phyloP scores from a whole-genome alignment of 2,329 filamentous ascomycete species.

The Sporothrix brunneoviolacea region DNA sequence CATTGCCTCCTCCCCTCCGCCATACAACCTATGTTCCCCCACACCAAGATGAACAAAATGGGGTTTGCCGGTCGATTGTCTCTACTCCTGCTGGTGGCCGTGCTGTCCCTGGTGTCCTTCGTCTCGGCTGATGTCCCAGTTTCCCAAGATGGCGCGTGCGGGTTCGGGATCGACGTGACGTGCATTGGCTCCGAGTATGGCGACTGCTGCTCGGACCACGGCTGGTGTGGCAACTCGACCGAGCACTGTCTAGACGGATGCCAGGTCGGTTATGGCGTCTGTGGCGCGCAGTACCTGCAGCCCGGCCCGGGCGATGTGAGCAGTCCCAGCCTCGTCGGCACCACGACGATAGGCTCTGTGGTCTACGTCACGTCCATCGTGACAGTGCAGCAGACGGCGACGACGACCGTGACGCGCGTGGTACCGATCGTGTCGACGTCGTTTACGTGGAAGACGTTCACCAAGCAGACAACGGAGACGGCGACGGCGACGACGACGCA shows the following conservation, averaged over 20 bases:
- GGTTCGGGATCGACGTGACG: neutral
- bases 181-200: constrained; percentile 15
- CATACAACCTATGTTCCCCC: too few species aligned
- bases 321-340: neutral
- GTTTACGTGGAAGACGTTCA: constrained; percentile 13
- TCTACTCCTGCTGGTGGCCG: constrained; percentile 18
- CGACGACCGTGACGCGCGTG: constrained; percentile 4
- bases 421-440: constrained; percentile 5
- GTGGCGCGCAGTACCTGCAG: neutral
- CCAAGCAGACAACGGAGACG: constrained; percentile 1
- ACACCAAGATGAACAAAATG: too few species aligned
- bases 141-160: constrained; percentile 12
- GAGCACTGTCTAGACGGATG: constrained; percentile 16
- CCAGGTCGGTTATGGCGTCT: constrained; percentile 12
- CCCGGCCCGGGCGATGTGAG: neutral
- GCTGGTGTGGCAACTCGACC: constrained; percentile 13
- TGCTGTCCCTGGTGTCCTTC: neutral
- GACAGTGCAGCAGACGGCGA: neutral
- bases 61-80: neutral
- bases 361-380: constrained; percentile 6
- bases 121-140: neutral
- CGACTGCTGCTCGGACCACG: constrained; percentile 14
- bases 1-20: too few species aligned
- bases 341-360: neutral
- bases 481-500: neutral